phyloP scores from a whole-genome alignment of 169 alveolate genomes.

The Cryptosporidium canis region DNA sequence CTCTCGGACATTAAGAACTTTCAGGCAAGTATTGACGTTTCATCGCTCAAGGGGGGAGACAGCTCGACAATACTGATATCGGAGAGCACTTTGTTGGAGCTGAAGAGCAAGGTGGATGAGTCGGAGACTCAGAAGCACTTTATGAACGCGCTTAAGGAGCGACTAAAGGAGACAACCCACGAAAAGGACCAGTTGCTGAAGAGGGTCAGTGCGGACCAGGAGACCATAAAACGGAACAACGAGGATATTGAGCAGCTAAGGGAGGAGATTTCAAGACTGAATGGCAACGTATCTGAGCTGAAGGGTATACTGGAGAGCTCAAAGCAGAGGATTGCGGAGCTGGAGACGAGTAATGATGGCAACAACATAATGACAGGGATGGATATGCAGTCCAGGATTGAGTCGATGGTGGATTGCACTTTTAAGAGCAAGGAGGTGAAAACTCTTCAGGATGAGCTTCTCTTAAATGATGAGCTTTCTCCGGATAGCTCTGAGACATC shows the following conservation, averaged over 20 bases:
- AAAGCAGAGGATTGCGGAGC: constrained; percentile 29
- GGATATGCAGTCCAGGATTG: constrained; percentile 53
- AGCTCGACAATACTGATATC: constrained; percentile 39
- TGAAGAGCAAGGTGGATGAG: constrained; percentile 52
- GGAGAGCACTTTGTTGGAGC: constrained; percentile 28
- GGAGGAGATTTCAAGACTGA: constrained; percentile 26
- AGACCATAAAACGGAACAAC: constrained; percentile 1
- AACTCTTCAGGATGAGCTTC: constrained; percentile 57
- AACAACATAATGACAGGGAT: constrained; percentile 27
- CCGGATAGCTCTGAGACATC: neutral
- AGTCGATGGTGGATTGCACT: constrained; percentile 12
- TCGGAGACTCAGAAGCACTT: constrained; percentile 71
- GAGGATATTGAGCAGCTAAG: neutral
- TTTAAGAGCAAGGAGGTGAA: constrained; percentile 14
- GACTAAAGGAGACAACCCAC: constrained; percentile 32
- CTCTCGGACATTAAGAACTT: constrained; percentile 50
- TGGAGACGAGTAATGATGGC: constrained; percentile 34
- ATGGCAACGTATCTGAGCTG: constrained; percentile 11
- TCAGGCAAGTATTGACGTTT: constrained; percentile 5
- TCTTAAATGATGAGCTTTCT: neutral
- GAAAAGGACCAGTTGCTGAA: constrained; percentile 26
- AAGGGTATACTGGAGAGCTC: constrained; percentile 22
- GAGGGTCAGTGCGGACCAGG: constrained; percentile 17
- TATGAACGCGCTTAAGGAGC: constrained; percentile 52
- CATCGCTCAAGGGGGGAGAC: neutral